phyloP scores from a whole-genome alignment of 2,329 filamentous ascomycete genomes.

The Xylaria sp. region DNA sequence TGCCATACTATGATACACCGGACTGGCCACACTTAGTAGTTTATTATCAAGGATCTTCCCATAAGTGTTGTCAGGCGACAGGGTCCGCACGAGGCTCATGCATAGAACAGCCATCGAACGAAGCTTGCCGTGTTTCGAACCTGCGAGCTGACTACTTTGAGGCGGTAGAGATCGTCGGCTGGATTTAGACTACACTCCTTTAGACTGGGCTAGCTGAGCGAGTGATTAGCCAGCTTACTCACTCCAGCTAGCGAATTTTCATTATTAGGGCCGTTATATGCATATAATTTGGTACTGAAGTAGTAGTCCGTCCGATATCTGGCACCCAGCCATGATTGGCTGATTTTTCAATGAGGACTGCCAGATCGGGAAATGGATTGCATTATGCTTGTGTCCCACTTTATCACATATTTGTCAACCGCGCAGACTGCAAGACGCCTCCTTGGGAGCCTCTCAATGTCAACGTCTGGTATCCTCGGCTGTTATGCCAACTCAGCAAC shows the following conservation, averaged over 20 bases:
- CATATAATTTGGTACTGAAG: neutral
- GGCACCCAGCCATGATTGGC: conserved; percentile 6
- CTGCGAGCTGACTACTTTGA: conserved; percentile 20
- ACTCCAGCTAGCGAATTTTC: neutral
- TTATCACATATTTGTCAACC: conserved; percentile 25
- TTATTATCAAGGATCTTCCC: neutral
- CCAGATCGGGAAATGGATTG: conserved; percentile 4
- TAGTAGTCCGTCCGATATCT: neutral
- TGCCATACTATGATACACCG: neutral
- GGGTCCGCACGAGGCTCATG: conserved; percentile 24
- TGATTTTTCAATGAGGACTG: conserved; percentile 4
- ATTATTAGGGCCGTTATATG: conserved; percentile 20
- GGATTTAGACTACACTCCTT: conserved; percentile 18
- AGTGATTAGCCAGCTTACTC: neutral
- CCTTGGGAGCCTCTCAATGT: neutral
- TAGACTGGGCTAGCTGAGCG: conserved; percentile 16
- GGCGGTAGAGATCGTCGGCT: conserved; percentile 10
- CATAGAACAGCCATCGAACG: neutral
- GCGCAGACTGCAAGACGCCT: neutral
- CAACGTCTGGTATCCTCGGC: neutral
- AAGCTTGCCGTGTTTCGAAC: conserved; percentile 17
- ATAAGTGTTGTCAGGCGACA: conserved; percentile 1
- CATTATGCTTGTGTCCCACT: conserved; percentile 16
- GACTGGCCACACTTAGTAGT: too few species aligned
- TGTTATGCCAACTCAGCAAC: neutral